Conservation (phyloP, 495 filamentous ascomycete genomes). For the Antarctomyces pellizariae region DNA sequence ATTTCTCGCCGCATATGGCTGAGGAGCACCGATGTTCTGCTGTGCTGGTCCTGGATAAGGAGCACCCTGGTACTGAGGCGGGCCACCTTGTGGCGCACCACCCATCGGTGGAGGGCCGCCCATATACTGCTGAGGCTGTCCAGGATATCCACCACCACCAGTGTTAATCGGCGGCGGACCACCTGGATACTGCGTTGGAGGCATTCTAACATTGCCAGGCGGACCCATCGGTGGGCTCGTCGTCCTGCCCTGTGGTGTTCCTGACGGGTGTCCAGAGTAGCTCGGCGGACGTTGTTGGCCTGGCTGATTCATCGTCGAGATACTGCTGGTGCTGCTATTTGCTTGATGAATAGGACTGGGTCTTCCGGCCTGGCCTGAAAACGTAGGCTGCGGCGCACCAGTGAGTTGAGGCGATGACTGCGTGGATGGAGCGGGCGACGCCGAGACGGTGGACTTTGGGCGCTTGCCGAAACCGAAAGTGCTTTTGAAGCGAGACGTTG, state of each 20-base stretch:
- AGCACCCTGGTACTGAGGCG: slow-evolving; percentile 8
- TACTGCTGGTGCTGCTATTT: too few species aligned
- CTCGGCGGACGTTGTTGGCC: slow-evolving; percentile 44
- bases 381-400: too few species aligned
- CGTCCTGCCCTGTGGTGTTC: too few species aligned
- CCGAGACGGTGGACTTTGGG: too few species aligned
- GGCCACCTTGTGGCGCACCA: slow-evolving; percentile 17
- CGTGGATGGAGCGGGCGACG: too few species aligned
- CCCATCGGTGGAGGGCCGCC: slow-evolving; percentile 28
- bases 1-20: slow-evolving; percentile 20
- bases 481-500: too few species aligned
- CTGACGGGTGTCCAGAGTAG: too few species aligned
- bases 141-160: slow-evolving; percentile 27
- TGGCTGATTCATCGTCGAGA: slow-evolving; percentile 34
- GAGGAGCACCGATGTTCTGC: slow-evolving; percentile 6
- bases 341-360: too few species aligned
- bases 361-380: too few species aligned
- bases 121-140: slow-evolving; percentile 22
- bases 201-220: slow-evolving; percentile 27
- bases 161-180: slow-evolving; percentile 55
- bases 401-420: too few species aligned
- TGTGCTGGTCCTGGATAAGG: slow-evolving; percentile 7
- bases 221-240: slow-evolving; percentile 27
- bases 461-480: too few species aligned
- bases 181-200: slow-evolving; percentile 37